These are phyloP conservation scores for Cadophora malorum DNA, from an alignment of 2,329 filamentous ascomycete genomes.

Conservation along the genomic window DNA sequence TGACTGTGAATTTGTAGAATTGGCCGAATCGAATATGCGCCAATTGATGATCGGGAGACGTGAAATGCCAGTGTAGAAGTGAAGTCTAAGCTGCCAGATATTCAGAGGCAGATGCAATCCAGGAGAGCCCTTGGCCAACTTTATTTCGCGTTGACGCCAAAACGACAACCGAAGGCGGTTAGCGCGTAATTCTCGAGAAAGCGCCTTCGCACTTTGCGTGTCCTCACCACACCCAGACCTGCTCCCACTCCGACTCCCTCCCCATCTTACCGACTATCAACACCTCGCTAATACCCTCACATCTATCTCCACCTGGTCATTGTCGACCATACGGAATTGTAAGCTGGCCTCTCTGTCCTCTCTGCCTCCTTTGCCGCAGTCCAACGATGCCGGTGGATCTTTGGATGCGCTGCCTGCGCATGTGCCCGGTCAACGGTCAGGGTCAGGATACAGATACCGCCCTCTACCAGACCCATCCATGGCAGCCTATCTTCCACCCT, in stretches of 20 bases:
- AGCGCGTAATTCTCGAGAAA: conserved; percentile 20
- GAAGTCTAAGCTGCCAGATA: conserved; percentile 2
- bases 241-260: conserved; percentile 25
- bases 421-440: conserved; percentile 23
- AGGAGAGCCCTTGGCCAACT: not conserved
- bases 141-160: conserved; percentile 14
- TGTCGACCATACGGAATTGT: conserved; percentile 40
- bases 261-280: conserved; percentile 40
- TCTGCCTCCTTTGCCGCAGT: conserved; percentile 19
- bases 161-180: not conserved
- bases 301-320: conserved; percentile 43
- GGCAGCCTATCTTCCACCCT: conserved; percentile 36
- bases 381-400: conserved; percentile 22
- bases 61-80: not conserved
- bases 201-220: conserved; percentile 33
- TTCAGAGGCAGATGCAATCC: conserved; percentile 10
- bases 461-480: conserved; percentile 28
- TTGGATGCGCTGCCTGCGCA: conserved; percentile 36
- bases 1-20: not conserved
- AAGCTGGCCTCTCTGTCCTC: conserved; percentile 32
- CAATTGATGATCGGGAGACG: not conserved
- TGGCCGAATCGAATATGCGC: not conserved
- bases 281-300: conserved; percentile 43
- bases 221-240: conserved; percentile 26
- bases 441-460: conserved; percentile 32